Evolutionary conservation across 805 yeast species (phyloP).

Genomic region (Priceomyces fermenticarens): DNA sequence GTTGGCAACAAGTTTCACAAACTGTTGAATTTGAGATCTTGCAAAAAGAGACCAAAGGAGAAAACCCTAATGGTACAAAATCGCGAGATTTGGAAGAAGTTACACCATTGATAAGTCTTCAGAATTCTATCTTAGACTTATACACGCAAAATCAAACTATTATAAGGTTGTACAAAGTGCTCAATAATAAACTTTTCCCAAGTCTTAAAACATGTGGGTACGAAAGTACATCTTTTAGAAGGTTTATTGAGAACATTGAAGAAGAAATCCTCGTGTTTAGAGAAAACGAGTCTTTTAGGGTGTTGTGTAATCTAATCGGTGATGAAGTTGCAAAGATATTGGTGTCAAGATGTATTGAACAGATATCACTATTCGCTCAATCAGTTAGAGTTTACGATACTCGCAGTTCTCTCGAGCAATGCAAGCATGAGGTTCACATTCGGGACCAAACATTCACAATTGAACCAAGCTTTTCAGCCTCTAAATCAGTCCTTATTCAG

Average conservation of each 20-base stretch:
- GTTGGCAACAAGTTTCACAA: constrained; percentile 54
- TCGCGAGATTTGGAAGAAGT: constrained; percentile 25
- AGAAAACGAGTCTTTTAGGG: not conserved
- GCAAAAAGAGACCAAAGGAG: constrained; percentile 20
- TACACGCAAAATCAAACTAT: constrained; percentile 16
- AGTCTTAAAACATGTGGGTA: constrained; percentile 13
- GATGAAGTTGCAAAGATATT: constrained; percentile 19
- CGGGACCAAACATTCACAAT: constrained; percentile 35
- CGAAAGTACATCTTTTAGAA: constrained; percentile 7
- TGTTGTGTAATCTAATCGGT: constrained; percentile 21
- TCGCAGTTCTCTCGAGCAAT: not conserved
- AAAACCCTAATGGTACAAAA: constrained; percentile 14
- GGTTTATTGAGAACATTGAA: constrained; percentile 5
- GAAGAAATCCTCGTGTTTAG: not conserved
- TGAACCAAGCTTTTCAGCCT: constrained; percentile 36
- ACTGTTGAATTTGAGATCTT: constrained; percentile 44
- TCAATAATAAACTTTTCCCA: constrained; percentile 11
- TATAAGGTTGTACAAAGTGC: constrained; percentile 12
- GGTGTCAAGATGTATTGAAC: constrained; percentile 15
- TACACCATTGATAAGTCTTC: constrained; percentile 19
- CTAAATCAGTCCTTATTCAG: constrained; percentile 29
- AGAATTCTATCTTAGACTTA: constrained; percentile 17
- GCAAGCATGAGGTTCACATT: constrained; percentile 32
- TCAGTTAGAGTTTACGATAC: not conserved
- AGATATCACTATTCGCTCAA: constrained; percentile 3